phyloP scores from a whole-genome alignment of 2,329 filamentous ascomycete species.

The Rhytidhysteron rufulum region DNA sequence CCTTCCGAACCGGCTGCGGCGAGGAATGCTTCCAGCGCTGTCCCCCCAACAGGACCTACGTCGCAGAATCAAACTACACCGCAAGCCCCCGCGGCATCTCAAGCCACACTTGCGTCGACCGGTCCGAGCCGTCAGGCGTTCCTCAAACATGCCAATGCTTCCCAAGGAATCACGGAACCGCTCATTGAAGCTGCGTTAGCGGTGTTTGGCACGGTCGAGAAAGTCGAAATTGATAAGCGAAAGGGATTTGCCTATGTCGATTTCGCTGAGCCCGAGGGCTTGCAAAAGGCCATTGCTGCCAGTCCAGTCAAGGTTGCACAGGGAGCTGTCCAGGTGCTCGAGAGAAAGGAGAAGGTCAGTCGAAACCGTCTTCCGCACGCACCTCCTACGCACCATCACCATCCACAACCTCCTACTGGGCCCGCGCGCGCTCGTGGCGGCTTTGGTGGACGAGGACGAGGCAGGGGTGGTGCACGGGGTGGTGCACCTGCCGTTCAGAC shows the following conservation, averaged over 20 bases:
- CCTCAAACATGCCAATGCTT: conserved; percentile 64
- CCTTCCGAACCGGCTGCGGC: conserved; percentile 27
- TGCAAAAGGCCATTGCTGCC: conserved; percentile 75
- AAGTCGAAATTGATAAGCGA: conserved; percentile 88
- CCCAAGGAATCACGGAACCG: conserved; percentile 84
- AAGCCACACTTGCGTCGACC: conserved; percentile 19
- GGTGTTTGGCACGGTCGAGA: conserved; percentile 68
- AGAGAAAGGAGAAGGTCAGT: conserved; percentile 61
- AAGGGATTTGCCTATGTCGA: conserved; percentile 94
- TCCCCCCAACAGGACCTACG: conserved; percentile 7
- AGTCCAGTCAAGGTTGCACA: conserved; percentile 81
- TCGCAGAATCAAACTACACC: conserved; percentile 5
- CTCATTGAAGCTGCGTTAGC: conserved; percentile 72
- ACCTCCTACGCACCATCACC: conserved; percentile 14
- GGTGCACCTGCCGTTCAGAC: conserved; percentile 12
- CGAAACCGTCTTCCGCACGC: conserved; percentile 16
- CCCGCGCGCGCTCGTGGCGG: conserved; percentile 26
- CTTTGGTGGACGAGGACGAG: conserved; percentile 25
- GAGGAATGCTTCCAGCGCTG: conserved; percentile 12
- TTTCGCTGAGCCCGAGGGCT: conserved; percentile 67
- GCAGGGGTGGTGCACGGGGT: conserved; percentile 30
- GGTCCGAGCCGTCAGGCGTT: conserved; percentile 51
- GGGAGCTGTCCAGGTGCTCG: conserved; percentile 80
- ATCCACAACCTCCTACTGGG: conserved; percentile 18
- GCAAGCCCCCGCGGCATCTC: conserved; percentile 3